A percentile compares a stretch with the other conserved stretches of the same genome.
Evolutionary conservation across 352 stramenopile genomes (phyloP).

Genomic region (Globisporangium carolinianum): DNA sequence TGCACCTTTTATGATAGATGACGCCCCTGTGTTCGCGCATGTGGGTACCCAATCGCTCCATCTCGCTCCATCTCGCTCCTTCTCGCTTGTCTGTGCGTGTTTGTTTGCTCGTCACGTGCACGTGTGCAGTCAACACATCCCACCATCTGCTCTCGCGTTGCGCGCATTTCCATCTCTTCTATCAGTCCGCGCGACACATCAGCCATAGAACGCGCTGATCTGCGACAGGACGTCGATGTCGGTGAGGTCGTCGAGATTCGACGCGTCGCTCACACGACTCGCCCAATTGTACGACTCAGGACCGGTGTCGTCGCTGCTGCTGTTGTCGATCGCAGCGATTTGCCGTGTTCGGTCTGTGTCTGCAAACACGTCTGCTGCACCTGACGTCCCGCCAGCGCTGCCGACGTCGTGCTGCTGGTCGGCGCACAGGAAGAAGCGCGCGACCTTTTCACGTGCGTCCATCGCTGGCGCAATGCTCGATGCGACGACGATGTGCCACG

Average conservation of each 20-base stretch:
- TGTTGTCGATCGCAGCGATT: neutral
- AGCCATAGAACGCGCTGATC: conserved; percentile 27
- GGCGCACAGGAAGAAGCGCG: conserved; percentile 4
- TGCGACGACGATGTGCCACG: conserved; percentile 32
- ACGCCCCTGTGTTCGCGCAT: too few relatives aligned
- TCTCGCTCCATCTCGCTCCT: too few relatives aligned
- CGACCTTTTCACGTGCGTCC: conserved; percentile 7
- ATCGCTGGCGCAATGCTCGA: conserved; percentile 20
- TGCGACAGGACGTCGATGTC: conserved; percentile 48
- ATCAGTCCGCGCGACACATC: neutral
- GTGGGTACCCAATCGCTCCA: too few relatives aligned
- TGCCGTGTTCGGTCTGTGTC: neutral
- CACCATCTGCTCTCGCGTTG: neutral
- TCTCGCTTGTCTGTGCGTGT: conserved; percentile 8
- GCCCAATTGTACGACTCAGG: conserved; percentile 9
- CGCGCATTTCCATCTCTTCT: neutral
- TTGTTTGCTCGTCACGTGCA: too few relatives aligned
- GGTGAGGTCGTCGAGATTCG: conserved; percentile 49
- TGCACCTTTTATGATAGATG: too few relatives aligned
- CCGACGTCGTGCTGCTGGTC: neutral
- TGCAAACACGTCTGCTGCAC: neutral
- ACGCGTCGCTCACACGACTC: conserved; percentile 10
- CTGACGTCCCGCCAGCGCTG: neutral
- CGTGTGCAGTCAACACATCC: too few relatives aligned
- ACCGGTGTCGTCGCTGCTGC: conserved; percentile 1